Conservation (phyloP, 75 land plant genomes). For the Pinus tabuliformis region DNA sequence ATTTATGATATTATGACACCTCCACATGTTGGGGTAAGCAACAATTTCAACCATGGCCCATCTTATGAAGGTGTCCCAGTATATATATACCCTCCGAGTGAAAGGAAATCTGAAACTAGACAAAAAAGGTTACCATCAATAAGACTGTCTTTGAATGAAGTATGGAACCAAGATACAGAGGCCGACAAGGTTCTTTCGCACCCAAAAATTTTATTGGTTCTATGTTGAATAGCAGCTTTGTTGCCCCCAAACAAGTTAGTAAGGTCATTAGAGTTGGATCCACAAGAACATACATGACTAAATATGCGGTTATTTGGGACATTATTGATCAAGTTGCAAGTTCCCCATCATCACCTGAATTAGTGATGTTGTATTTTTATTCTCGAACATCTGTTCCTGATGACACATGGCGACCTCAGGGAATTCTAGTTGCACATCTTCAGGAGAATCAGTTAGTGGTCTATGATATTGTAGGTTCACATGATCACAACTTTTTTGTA, state of each 20-base stretch:
- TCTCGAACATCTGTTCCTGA: slow-evolving; percentile 46
- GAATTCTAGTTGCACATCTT: slow-evolving; percentile 92
- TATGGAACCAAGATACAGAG: too few relatives aligned
- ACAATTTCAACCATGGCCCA: slow-evolving; percentile 61
- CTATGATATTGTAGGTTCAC: slow-evolving; percentile 83
- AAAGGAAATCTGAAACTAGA: slow-evolving; percentile 21
- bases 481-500: slow-evolving; percentile 85
- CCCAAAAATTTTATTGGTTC: slow-evolving; percentile 21
- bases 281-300: slow-evolving; percentile 29
- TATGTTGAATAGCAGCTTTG: slow-evolving; percentile 32
- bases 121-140: background rate
- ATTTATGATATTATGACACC: slow-evolving; percentile 65
- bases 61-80: slow-evolving; percentile 87
- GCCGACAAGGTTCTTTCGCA: slow-evolving; percentile 52
- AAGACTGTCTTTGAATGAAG: too few relatives aligned
- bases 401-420: slow-evolving; percentile 89
- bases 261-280: slow-evolving; percentile 51
- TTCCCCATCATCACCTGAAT: slow-evolving; percentile 13
- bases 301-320: slow-evolving; percentile 33
- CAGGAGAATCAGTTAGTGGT: slow-evolving; percentile 95
- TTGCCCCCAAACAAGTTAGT: slow-evolving; percentile 31
- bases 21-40: slow-evolving; percentile 55
- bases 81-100: slow-evolving; percentile 73
- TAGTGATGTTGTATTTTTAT: slow-evolving; percentile 3
- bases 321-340: slow-evolving; percentile 10